phyloP scores from a whole-genome alignment of 1,139 yeast species.

The Zygosaccharomyces sapae region DNA sequence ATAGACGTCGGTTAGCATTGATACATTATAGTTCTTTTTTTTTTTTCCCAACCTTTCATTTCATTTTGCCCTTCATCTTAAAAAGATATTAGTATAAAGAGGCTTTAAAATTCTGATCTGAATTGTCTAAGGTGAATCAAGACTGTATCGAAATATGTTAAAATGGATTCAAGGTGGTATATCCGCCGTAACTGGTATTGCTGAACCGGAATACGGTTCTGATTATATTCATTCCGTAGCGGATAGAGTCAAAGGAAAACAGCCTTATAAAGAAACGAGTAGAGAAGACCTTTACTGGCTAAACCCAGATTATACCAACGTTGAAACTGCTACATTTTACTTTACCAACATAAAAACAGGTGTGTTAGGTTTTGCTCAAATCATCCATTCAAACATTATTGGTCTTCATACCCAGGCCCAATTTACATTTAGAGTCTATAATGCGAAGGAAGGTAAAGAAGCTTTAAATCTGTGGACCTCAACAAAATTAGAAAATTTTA shows the following conservation, averaged over 20 bases:
- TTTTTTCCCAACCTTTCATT: no score
- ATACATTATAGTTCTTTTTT: background rate
- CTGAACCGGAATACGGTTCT: constrained; percentile 94
- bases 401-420: constrained; percentile 94
- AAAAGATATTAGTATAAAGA: background rate
- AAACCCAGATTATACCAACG: constrained; percentile 76
- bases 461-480: constrained; percentile 67
- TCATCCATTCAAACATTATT: constrained; percentile 87
- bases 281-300: constrained; percentile 69
- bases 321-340: constrained; percentile 92
- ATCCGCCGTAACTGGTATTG: constrained; percentile 92
- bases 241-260: constrained; percentile 51
- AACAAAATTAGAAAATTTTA: constrained; percentile 77
- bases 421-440: constrained; percentile 79
- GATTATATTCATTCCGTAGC: constrained; percentile 87
- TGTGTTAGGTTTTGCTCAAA: constrained; percentile 82
- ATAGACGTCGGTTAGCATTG: background rate
- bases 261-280: constrained; percentile 54
- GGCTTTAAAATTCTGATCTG: background rate
- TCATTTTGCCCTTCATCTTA: background rate
- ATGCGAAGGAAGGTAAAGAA: constrained; percentile 35
- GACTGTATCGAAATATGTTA: constrained; percentile 45
- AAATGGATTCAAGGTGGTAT: constrained; percentile 85
- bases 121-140: background rate
- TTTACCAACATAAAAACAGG: constrained; percentile 63